Evolutionary conservation across 208 protist genomes (phyloP).

Genomic region (Kentomonas sorsogonicus): DNA sequence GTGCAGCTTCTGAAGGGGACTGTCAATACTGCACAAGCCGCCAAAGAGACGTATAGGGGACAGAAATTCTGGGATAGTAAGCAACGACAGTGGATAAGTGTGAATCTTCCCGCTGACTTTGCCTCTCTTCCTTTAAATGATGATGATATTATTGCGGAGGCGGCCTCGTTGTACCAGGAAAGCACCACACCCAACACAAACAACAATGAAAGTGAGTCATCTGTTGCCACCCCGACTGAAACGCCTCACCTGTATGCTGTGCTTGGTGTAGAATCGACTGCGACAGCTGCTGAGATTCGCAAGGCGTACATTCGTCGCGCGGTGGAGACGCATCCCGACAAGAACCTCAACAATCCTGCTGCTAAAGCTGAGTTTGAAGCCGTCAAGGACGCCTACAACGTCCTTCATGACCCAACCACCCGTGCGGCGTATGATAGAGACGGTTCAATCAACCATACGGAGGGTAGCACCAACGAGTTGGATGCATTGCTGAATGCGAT

Average conservation of each 20-base stretch:
- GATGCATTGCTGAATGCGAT: background rate
- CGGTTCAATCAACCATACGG: slow-evolving; percentile 16
- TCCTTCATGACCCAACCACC: slow-evolving; percentile 44
- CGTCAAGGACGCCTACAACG: slow-evolving; percentile 57
- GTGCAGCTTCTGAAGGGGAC: slow-evolving; percentile 32
- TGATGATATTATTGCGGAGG: slow-evolving; percentile 36
- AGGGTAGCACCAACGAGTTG: slow-evolving; percentile 11
- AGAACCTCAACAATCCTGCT: slow-evolving; percentile 41
- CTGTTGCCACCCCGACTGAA: background rate
- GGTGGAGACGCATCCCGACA: slow-evolving; percentile 68
- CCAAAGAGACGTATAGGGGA: slow-evolving; percentile 21
- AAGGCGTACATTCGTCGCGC: slow-evolving; percentile 52
- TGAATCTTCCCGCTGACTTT: slow-evolving; percentile 28
- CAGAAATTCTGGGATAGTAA: slow-evolving; percentile 48
- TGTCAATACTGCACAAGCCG: slow-evolving; percentile 33
- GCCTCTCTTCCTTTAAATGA: slow-evolving; percentile 31
- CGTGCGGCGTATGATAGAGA: slow-evolving; percentile 51
- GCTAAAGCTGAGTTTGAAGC: slow-evolving; percentile 48
- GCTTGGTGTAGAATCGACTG: slow-evolving; percentile 35
- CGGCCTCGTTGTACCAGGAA: slow-evolving; percentile 13
- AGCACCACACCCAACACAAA: slow-evolving; percentile 1
- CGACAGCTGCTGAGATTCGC: slow-evolving; percentile 40
- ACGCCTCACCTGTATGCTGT: slow-evolving; percentile 42
- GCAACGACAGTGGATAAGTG: slow-evolving; percentile 31
- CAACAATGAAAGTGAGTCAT: background rate